Evolutionary conservation across 768 basidiomycete genomes (phyloP).

Genomic region (Kwoniella newhampshirensis): DNA sequence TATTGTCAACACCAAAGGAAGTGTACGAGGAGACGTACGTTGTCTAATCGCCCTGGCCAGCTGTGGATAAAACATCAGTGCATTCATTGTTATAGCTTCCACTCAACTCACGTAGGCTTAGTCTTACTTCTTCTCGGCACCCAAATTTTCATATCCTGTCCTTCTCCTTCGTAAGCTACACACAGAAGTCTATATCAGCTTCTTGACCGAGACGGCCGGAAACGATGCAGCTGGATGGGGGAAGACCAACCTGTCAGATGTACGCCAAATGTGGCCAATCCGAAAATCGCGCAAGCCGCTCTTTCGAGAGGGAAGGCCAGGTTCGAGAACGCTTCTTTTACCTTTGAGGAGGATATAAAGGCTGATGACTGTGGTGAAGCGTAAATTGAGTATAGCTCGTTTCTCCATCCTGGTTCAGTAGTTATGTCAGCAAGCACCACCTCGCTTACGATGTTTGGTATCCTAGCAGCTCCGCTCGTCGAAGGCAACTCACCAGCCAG

Average conservation of each 20-base stretch:
- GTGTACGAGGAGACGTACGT: constrained; percentile 52
- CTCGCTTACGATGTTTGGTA: not conserved
- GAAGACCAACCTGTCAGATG: constrained; percentile 65
- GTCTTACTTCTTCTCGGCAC: constrained; percentile 78
- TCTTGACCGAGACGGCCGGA: not conserved
- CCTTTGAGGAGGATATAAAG: constrained; percentile 2
- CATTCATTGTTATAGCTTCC: too few species aligned
- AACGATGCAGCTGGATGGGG: not conserved
- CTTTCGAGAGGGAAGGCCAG: constrained; percentile 83
- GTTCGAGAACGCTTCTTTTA: constrained; percentile 23
- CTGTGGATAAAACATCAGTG: constrained; percentile 39
- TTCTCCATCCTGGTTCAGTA: constrained; percentile 78
- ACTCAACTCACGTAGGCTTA: constrained; percentile 74
- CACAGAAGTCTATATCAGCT: too few species aligned
- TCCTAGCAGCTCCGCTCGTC: not conserved
- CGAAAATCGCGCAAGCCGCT: constrained; percentile 82
- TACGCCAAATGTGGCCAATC: constrained; percentile 85
- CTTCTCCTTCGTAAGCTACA: constrained; percentile 50
- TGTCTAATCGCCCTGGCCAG: constrained; percentile 85
- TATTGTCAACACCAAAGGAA: not conserved
- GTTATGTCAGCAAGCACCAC: constrained; percentile 45
- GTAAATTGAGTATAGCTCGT: constrained; percentile 69
- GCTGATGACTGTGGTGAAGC: constrained; percentile 39
- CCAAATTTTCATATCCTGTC: constrained; percentile 66
- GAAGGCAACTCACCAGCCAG: constrained; percentile 46